phyloP scores from a whole-genome alignment of 208 protist species.

The Blechomonas ayalai region DNA sequence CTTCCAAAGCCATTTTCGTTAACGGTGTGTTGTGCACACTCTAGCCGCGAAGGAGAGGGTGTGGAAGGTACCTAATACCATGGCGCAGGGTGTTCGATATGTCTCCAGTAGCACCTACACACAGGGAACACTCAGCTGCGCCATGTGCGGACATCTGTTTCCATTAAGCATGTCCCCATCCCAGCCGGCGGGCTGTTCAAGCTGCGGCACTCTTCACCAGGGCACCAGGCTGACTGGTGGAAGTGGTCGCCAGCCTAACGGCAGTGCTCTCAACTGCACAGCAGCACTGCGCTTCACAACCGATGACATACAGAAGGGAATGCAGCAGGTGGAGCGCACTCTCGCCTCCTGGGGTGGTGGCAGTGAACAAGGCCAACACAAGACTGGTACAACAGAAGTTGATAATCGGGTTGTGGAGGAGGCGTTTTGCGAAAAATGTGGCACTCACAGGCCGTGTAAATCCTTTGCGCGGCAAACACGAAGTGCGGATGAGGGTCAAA shows the following conservation, averaged over 20 bases:
- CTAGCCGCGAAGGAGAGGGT: too few species aligned
- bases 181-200: slow-evolving; percentile 10
- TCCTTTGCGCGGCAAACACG: slow-evolving; percentile 84
- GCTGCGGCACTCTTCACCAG: slow-evolving; percentile 28
- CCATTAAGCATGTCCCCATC: slow-evolving; percentile 18
- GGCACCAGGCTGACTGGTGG: slow-evolving; percentile 9
- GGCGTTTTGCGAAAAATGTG: slow-evolving; percentile 80
- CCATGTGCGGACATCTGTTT: slow-evolving; percentile 58
- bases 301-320: slow-evolving; percentile 23
- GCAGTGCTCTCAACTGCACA: slow-evolving; percentile 13
- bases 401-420: slow-evolving; percentile 85
- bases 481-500: slow-evolving; percentile 90
- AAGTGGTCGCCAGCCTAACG: slow-evolving; percentile 1
- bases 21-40: too few species aligned
- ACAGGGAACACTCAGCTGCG: slow-evolving; percentile 58
- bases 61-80: too few species aligned
- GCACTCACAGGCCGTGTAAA: slow-evolving; percentile 53
- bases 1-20: too few species aligned
- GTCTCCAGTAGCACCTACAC: slow-evolving; percentile 35
- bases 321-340: slow-evolving; percentile 14
- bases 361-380: not conserved
- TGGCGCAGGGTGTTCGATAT: too few species aligned
- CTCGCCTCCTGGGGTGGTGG: not conserved
- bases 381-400: slow-evolving; percentile 38
- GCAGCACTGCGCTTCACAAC: slow-evolving; percentile 46